Percentiles rank a stretch among this genome's conserved stretches.
Evolutionary conservation across 1,284 basidiomycete genomes (phyloP).

Genomic region (Rhodotorula sp.): DNA sequence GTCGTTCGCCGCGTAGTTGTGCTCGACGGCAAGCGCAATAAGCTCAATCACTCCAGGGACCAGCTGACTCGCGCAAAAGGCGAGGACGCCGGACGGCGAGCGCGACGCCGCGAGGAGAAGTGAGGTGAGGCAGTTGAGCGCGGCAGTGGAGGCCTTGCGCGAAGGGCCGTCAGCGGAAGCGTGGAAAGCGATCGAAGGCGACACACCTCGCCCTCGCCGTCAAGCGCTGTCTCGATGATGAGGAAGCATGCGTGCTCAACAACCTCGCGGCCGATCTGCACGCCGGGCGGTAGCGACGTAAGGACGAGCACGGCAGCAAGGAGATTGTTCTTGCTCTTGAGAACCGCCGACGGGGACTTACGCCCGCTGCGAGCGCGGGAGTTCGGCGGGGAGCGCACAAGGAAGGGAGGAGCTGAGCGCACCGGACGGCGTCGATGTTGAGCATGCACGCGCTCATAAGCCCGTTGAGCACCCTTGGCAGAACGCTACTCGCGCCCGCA

Average conservation of each 20-base stretch:
- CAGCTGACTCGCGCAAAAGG: conserved; percentile 70
- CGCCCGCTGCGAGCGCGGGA: conserved; percentile 62
- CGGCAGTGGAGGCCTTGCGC: conserved; percentile 70
- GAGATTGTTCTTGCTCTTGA: conserved; percentile 89
- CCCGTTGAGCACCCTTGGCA: conserved; percentile 69
- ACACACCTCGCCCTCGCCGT: conserved; percentile 68
- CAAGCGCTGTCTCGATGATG: conserved; percentile 70
- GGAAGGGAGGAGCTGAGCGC: conserved; percentile 46
- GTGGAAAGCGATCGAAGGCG: not conserved
- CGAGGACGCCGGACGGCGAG: conserved; percentile 60
- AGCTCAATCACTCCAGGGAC: conserved; percentile 78
- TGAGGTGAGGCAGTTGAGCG: conserved; percentile 83
- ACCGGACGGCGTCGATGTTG: conserved; percentile 91
- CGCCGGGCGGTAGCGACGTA: conserved; percentile 70
- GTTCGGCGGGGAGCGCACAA: conserved; percentile 1
- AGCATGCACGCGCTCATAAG: conserved; percentile 79
- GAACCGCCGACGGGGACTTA: conserved; percentile 70
- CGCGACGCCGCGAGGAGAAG: conserved; percentile 67
- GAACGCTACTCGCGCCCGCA: not conserved
- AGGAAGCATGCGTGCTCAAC: conserved; percentile 83
- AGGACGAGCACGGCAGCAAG: conserved; percentile 81
- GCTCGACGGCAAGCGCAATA: conserved; percentile 52
- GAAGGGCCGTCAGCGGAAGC: not conserved
- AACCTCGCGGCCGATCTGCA: conserved; percentile 71
- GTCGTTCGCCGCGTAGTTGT: conserved; percentile 54